These are phyloP conservation scores for Vitis cinerea DNA, from an alignment of 164 flowering plant species.

Conservation along the genomic window DNA sequence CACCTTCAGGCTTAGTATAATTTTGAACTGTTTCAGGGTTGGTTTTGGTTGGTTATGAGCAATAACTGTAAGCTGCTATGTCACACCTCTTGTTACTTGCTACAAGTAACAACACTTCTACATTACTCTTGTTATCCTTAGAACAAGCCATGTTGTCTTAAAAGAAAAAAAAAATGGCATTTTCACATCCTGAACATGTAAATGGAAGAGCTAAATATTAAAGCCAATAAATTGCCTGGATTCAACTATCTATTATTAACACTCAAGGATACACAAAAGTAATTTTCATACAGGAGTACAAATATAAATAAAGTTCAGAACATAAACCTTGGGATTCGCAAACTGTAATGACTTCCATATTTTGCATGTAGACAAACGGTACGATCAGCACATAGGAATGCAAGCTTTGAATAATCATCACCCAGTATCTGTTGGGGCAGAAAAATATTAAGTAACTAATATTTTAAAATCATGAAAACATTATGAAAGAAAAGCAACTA, in stretches of 20 bases:
- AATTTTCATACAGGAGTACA: not conserved
- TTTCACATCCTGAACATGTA: no score
- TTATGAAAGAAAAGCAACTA: not conserved
- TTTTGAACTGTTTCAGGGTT: no score
- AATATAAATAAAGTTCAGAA: not conserved
- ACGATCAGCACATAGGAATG: constrained; percentile 93
- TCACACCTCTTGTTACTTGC: no score
- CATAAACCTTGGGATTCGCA: constrained; percentile 83
- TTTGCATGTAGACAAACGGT: constrained; percentile 85
- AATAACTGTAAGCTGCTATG: no score
- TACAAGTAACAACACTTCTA: no score
- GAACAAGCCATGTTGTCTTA: no score
- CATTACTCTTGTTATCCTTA: no score
- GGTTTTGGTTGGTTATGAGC: no score
- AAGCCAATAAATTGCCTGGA: no score
- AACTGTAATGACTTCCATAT: constrained; percentile 85
- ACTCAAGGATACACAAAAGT: not conserved
- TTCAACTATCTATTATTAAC: not conserved
- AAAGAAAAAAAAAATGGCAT: no score
- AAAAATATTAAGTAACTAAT: not conserved
- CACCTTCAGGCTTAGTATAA: no score
- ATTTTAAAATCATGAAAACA: not conserved
- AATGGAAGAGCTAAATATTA: no score
- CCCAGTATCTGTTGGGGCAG: constrained; percentile 50
- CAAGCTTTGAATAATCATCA: constrained; percentile 93